These are phyloP conservation scores for Plasmodium chabaudi DNA, from an alignment of 169 alveolate genomes.

Conservation along the genomic window DNA sequence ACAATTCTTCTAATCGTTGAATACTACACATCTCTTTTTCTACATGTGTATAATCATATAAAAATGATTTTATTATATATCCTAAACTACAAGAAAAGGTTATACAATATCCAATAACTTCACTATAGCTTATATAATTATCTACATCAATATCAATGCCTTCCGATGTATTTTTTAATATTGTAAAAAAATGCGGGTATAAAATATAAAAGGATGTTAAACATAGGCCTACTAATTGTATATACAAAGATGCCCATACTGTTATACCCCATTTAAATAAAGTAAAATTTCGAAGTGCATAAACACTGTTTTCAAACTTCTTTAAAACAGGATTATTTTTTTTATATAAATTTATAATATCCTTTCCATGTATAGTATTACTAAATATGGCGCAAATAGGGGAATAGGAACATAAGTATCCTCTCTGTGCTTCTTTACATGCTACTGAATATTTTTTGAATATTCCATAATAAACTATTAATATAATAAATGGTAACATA, in stretches of 20 bases:
- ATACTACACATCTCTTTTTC: conserved; percentile 82
- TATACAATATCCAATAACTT: conserved; percentile 34
- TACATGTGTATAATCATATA: conserved; percentile 71
- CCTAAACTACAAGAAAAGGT: conserved; percentile 63
- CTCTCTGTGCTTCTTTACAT: conserved; percentile 83
- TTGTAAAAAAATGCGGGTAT: conserved; percentile 20
- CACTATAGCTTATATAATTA: not conserved
- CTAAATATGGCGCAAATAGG: conserved; percentile 80
- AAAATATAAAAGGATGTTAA: conserved; percentile 48
- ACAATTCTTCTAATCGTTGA: conserved; percentile 65
- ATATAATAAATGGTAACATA: conserved; percentile 42
- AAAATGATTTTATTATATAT: conserved; percentile 10
- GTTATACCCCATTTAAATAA: conserved; percentile 51
- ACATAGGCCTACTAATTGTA: conserved; percentile 14
- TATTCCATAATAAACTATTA: conserved; percentile 38
- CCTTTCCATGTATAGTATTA: conserved; percentile 78
- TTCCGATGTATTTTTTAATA: not conserved
- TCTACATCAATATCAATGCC: not conserved
- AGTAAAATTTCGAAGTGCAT: conserved; percentile 18
- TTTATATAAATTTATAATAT: conserved; percentile 72
- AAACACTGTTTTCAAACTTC: conserved; percentile 3
- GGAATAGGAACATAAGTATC: conserved; percentile 75
- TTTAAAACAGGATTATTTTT: conserved; percentile 20
- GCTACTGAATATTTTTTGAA: conserved; percentile 68
- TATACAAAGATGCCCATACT: conserved; percentile 67